Base-by-base conservation (phyloP, 176 grass and related monocot genomes). In the Guadua angustifolia region DNA sequence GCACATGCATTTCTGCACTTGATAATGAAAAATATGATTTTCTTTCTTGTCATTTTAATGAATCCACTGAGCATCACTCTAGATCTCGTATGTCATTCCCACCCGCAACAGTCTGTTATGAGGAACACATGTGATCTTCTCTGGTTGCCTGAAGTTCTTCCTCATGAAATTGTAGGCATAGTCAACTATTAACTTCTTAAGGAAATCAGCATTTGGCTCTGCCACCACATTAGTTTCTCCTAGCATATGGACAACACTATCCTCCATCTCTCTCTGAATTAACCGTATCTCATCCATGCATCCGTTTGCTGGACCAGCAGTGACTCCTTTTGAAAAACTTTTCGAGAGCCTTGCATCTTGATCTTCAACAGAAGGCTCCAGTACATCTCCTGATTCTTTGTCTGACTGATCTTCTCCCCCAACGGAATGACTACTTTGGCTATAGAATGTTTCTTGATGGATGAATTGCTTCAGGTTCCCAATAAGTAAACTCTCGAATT, bases 41-140 rank as follows among this genome's bases (percentile, higher is more conserved):
- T 57, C 15, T 66, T 7, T 57, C 15, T 13, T 66, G 29, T 78
- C 35, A 49, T 10, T 29, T 29, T 73, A 38, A 19, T 61, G 43
- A 64, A 59, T 40, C 15, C 17, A 5, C 46, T 49, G 25, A n/a
- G 19, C 33, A 82, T 71, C 19, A n/a, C 4, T 46, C 51, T 82
- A 92, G 29, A 89, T 86, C 68, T 94, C 92, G 2, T 88, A 91
- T 67, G 86, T 91, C 88, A 94, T 94, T 77, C 92, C 92, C 49
- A 94, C 86, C 29, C 86, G 81, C 52, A 94, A 19, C 24, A 94
- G 43, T 36, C 84, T 88, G 77, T 88, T 86, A 39, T 88, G 83
- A 11, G 92, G 92, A 10, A 94, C 73, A 62, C 82, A 86, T 16
- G 68, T 85, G 69, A 86, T 86, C 71, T 87, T 91, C 57, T 91